Percentiles rank a stretch among this genome's conserved stretches.
phyloP scores from a whole-genome alignment of 1,284 basidiomycete species.

The Xanthoconium separans region DNA sequence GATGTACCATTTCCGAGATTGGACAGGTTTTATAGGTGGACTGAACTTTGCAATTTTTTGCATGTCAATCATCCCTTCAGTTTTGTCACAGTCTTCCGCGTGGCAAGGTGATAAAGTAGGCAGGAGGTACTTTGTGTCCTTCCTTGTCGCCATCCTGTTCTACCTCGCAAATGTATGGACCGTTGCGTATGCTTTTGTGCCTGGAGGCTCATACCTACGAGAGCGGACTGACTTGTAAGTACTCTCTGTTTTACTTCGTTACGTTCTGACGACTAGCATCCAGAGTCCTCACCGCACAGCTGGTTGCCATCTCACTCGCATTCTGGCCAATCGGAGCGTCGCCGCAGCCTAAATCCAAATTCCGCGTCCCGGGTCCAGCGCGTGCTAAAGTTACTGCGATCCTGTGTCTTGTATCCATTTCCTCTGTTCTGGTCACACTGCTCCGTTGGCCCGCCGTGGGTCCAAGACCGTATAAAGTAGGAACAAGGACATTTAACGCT shows the following conservation, averaged over 20 bases:
- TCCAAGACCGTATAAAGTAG: conserved; percentile 62
- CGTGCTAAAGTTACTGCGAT: conserved; percentile 29
- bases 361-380: conserved; percentile 13
- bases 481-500: conserved; percentile 73
- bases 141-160: conserved; percentile 65
- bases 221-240: conserved; percentile 78
- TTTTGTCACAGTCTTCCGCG: conserved; percentile 42
- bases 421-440: conserved; percentile 53
- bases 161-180: conserved; percentile 77
- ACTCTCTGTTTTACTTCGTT: neutral
- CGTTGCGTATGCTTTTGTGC: conserved; percentile 94
- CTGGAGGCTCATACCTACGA: conserved; percentile 75
- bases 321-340: conserved; percentile 37
- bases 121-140: conserved; percentile 53
- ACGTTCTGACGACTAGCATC: neutral
- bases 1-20: conserved; percentile 65
- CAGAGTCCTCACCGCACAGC: conserved; percentile 54
- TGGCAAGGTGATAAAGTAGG: conserved; percentile 38
- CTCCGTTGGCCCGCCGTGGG: conserved; percentile 49
- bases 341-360: neutral
- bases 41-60: conserved; percentile 68
- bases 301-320: conserved; percentile 47
- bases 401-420: conserved; percentile 46
- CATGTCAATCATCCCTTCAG: conserved; percentile 60
- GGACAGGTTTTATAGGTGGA: conserved; percentile 76